A percentile compares a stretch with the other conserved stretches of the same genome.
These are phyloP conservation scores for Salix exigua DNA, from an alignment of 345 rosid genomes.

Conservation along the genomic window DNA sequence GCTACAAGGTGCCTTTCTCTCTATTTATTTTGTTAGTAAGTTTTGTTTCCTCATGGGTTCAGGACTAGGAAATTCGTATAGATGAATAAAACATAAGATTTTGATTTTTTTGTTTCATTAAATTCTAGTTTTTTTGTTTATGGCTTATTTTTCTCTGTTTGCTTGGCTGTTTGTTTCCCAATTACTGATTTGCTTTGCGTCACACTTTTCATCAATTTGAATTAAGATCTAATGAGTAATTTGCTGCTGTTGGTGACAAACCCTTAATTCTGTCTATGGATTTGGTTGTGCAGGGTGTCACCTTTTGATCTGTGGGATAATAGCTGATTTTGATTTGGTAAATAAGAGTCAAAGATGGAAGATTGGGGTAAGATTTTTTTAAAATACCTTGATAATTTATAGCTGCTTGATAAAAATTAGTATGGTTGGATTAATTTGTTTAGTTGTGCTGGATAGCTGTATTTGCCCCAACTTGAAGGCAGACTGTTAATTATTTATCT, in stretches of 20 bases:
- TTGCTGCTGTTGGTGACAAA: background rate
- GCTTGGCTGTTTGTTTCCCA: background rate
- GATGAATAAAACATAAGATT: background rate
- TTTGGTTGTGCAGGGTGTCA: background rate
- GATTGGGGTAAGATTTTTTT: conserved; percentile 9
- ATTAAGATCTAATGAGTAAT: background rate
- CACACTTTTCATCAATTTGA: background rate
- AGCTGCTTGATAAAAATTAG: background rate
- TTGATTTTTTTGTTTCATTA: background rate
- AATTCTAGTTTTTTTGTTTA: background rate
- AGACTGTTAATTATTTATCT: background rate
- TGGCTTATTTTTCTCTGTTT: background rate
- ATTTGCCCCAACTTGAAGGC: background rate
- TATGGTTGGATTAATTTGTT: background rate
- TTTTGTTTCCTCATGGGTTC: background rate
- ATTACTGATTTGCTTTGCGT: background rate
- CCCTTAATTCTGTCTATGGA: background rate
- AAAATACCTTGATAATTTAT: background rate
- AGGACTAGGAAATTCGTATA: background rate
- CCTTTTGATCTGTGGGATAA: background rate
- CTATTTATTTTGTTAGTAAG: background rate
- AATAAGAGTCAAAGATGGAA: conserved; percentile 5
- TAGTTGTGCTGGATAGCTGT: background rate
- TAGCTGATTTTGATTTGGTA: background rate
- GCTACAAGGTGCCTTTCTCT: background rate